Evolutionary conservation across 257 asterid genomes (phyloP).

Genomic region (Nicotiana otophora): DNA sequence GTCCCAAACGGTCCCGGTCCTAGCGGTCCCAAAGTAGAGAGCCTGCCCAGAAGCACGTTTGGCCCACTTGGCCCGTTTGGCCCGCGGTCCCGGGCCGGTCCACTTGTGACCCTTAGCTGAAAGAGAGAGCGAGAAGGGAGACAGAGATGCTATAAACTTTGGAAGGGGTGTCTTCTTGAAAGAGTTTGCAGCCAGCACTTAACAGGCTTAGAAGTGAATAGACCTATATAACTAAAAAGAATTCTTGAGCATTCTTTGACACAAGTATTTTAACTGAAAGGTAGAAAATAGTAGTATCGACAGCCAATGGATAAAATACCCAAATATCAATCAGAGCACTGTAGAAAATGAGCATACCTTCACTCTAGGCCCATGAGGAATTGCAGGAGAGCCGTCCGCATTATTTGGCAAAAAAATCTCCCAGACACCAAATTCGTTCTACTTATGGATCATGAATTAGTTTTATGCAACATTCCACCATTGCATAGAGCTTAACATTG

Average conservation of each 20-base stretch:
- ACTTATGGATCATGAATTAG: conserved; percentile 27
- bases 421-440: conserved; percentile 98
- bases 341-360: conserved; percentile 47
- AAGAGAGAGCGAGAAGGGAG: not conserved
- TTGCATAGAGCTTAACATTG: not conserved
- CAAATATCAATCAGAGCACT: not conserved
- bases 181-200: not conserved
- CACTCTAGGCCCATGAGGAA: conserved; percentile 92
- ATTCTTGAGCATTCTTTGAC: not conserved
- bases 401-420: conserved; percentile 92
- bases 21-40: too few species aligned
- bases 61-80: too few species aligned
- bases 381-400: conserved; percentile 90
- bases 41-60: too few species aligned
- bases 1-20: too few species aligned
- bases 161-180: not conserved
- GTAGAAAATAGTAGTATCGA: not conserved
- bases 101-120: not conserved
- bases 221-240: not conserved
- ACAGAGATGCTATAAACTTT: not conserved
- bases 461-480: conserved; percentile 7
- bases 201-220: not conserved
- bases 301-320: not conserved
- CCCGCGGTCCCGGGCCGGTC: too few species aligned
- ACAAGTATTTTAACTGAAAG: not conserved